Evolutionary conservation across 805 yeast species (phyloP).

Genomic region (Starmerella apicola): DNA sequence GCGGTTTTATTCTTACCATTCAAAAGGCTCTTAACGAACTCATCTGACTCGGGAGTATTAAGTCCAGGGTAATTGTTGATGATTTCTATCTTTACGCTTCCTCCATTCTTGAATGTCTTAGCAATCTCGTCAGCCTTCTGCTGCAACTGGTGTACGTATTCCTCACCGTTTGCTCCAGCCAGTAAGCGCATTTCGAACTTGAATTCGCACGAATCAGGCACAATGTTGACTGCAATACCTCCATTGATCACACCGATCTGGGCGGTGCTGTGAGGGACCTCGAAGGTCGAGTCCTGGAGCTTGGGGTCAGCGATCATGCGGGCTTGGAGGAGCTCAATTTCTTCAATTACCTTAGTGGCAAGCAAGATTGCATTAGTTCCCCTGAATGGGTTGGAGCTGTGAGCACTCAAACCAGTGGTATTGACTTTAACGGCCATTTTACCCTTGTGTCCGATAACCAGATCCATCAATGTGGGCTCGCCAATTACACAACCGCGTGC

Average conservation of each 20-base stretch:
- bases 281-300: constrained; percentile 6
- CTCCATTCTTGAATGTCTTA: constrained; percentile 6
- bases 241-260: constrained; percentile 15
- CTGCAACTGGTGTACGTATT: constrained; percentile 4
- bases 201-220: constrained; percentile 15
- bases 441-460: constrained; percentile 17
- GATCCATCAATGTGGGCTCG: constrained; percentile 14
- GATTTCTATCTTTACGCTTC: constrained; percentile 4
- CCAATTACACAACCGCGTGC: constrained; percentile 16
- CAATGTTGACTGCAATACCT: constrained; percentile 17
- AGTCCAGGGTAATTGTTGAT: constrained; percentile 16
- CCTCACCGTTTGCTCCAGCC: constrained; percentile 5
- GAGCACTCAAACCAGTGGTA: constrained; percentile 15
- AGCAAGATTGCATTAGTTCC: constrained; percentile 17
- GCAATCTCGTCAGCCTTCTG: constrained; percentile 3
- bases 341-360: constrained; percentile 13
- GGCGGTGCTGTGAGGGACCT: constrained; percentile 14
- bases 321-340: constrained; percentile 10
- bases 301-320: neutral
- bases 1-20: neutral
- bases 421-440: constrained; percentile 14
- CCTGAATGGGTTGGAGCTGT: constrained; percentile 14
- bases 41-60: constrained; percentile 1
- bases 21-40: constrained; percentile 2
- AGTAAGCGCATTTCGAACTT: constrained; percentile 17